These are phyloP conservation scores for Beauveria brongniartii DNA, from an alignment of 2,329 filamentous ascomycete genomes.

Conservation along the genomic window DNA sequence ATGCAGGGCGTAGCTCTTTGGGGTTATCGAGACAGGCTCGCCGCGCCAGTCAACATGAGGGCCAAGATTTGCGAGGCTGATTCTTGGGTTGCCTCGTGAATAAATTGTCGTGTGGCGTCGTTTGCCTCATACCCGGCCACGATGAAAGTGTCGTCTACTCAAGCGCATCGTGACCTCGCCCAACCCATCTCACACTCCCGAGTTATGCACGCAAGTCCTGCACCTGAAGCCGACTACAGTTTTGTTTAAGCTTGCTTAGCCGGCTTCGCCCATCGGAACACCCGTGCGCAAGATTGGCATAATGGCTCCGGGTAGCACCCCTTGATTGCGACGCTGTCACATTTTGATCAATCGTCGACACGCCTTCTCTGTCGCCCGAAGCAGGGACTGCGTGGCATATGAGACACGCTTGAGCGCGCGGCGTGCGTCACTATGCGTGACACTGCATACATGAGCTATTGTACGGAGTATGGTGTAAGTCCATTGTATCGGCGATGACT, in stretches of 20 bases:
- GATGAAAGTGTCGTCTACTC: background rate
- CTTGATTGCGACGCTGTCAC: background rate
- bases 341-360: background rate
- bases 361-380: background rate
- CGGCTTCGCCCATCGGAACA: background rate
- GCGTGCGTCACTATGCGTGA: slow-evolving; percentile 4
- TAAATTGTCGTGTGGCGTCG: background rate
- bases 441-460: background rate
- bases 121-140: background rate
- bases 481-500: background rate
- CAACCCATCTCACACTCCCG: background rate
- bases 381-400: background rate
- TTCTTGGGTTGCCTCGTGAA: background rate
- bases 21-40: background rate
- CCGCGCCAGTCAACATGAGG: background rate
- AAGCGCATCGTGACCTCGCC: background rate
- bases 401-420: background rate
- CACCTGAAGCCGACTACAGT: background rate
- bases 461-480: background rate
- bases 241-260: slow-evolving; percentile 7
- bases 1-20: background rate
- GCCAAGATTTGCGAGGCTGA: slow-evolving; percentile 5
- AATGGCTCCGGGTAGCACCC: background rate
- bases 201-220: background rate
- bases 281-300: background rate